These are phyloP conservation scores for Hammondia hammondi DNA, from an alignment of 169 alveolate species.

Conservation along the genomic window DNA sequence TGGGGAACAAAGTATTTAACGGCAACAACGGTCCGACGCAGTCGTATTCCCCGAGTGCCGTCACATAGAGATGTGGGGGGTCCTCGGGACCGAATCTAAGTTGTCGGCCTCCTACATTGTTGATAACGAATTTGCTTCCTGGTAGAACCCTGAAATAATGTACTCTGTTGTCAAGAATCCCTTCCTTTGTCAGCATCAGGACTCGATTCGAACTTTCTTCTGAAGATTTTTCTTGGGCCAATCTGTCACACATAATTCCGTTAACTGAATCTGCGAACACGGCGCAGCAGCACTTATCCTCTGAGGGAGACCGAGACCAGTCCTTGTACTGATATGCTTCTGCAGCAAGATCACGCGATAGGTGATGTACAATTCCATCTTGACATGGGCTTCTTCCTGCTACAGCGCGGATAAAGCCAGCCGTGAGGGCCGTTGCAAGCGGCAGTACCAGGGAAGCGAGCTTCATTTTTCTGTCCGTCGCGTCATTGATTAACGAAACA, in stretches of 20 bases:
- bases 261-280: not conserved
- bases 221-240: not conserved
- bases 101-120: constrained; percentile 20
- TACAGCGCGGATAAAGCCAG: too few relatives aligned
- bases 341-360: not conserved
- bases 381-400: too few relatives aligned
- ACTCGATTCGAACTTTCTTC: not conserved
- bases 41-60: constrained; percentile 16
- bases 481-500: too few relatives aligned
- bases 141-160: not conserved
- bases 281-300: not conserved
- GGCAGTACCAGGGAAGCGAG: too few relatives aligned
- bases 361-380: too few relatives aligned
- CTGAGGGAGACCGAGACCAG: not conserved
- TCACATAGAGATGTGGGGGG: constrained; percentile 4
- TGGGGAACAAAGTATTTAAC: not conserved
- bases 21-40: constrained; percentile 1
- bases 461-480: too few relatives aligned
- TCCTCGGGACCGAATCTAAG: not conserved
- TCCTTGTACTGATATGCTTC: not conserved
- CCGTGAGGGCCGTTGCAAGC: too few relatives aligned
- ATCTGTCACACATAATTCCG: not conserved
- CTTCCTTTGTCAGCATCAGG: constrained; percentile 3
- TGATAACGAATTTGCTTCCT: not conserved
- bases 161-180: not conserved